Base-by-base conservation (phyloP, 306 rosid genomes). In the Adenanthera pavonina region DNA sequence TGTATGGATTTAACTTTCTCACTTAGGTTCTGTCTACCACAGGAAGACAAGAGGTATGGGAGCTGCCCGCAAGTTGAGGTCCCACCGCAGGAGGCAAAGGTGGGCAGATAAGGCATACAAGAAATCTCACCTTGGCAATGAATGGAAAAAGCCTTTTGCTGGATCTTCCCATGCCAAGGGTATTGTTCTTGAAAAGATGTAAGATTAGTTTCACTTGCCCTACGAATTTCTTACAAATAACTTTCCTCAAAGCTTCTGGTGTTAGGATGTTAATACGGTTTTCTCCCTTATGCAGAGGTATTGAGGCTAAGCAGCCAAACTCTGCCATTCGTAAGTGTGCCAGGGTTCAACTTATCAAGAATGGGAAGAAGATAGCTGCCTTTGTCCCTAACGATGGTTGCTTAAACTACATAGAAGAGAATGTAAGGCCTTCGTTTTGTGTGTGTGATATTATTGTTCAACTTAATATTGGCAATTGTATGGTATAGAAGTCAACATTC, bases 111-210 rank as follows among this genome's bases (percentile, higher is more conserved):
- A 90, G 74, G n/a, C 94, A n/a, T 90, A 90, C 90, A 90, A 90
- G 8, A 90, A 90, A 61, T 90, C 94, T 59, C 85, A 90, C 48
- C 94, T 90, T 72, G 96, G 96, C 6, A 91, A 91, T 75, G 96
- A 91, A 66, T 92, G 97, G 97, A 92, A 92, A 86, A 92, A 92
- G 75, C 97, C 97, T 51, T 92, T 92, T 67, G 92, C 97, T 9
- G 97, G 97, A n/a, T 92, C 97, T 54, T 92, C 94, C 52, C 97
- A 92, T 34, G 97, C 97, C 0, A 92, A 92, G 75, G 97, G 97
- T 6, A 92, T 92, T 74, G 97, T 92, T 49, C 94, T 92, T 41
- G 97, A 92, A 69, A 92, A 92, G 90, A 92, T 91, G 95, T 91
- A 82, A 89, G 91, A 14, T 43, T 64, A 2, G 1, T 44, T 76